Conservation (phyloP, 768 basidiomycete species). For the Obba rivulosa region DNA sequence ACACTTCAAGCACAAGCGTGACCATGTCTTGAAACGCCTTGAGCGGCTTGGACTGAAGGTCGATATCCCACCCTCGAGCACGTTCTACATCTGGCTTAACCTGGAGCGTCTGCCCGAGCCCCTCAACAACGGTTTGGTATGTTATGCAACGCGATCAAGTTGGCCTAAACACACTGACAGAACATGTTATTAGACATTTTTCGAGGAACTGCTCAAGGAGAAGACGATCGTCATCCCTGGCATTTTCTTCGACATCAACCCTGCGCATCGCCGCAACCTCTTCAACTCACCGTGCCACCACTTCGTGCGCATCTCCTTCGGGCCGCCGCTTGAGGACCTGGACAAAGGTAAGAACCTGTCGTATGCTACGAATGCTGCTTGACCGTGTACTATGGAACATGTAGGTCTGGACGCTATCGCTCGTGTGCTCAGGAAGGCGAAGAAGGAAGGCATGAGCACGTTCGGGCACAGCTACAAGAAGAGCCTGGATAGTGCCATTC, state of each 20-base stretch:
- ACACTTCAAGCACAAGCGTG: constrained; percentile 89
- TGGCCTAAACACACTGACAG: background rate
- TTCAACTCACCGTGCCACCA: constrained; percentile 89
- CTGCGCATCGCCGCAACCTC: constrained; percentile 78
- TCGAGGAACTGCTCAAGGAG: constrained; percentile 89
- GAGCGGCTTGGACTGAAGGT: constrained; percentile 75
- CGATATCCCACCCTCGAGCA: constrained; percentile 66
- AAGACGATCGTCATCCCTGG: constrained; percentile 89
- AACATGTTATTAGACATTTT: constrained; percentile 70
- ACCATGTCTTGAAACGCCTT: constrained; percentile 82
- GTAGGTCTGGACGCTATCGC: constrained; percentile 85
- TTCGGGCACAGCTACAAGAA: constrained; percentile 73
- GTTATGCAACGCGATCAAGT: constrained; percentile 14
- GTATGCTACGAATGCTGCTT: background rate
- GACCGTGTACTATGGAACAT: constrained; percentile 2
- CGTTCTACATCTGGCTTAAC: constrained; percentile 95
- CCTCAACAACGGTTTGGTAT: constrained; percentile 80
- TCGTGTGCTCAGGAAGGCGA: constrained; percentile 67
- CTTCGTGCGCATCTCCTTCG: constrained; percentile 84
- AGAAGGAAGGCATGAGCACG: constrained; percentile 47
- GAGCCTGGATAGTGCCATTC: constrained; percentile 37
- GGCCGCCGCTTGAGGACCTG: constrained; percentile 73
- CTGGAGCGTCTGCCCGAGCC: constrained; percentile 74
- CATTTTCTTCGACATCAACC: constrained; percentile 84
- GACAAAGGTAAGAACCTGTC: constrained; percentile 50